These are phyloP conservation scores for Takashimella tepidaria DNA, from an alignment of 1,284 basidiomycete species.

Conservation along the genomic window DNA sequence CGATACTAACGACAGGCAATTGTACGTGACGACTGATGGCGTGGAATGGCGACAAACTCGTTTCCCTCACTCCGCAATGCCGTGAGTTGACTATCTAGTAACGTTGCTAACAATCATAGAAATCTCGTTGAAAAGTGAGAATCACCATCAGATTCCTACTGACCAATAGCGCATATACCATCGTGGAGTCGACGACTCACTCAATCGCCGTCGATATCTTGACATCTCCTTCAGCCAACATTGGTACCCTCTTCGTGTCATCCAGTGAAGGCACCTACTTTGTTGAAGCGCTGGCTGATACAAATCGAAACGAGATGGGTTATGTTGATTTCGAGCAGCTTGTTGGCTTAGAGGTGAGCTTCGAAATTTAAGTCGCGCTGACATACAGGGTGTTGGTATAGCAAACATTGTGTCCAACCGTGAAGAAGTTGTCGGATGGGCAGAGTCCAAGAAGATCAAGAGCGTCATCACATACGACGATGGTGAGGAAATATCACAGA, in stretches of 20 bases:
- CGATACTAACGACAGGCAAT: slow-evolving; percentile 48
- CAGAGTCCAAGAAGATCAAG: slow-evolving; percentile 62
- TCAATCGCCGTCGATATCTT: slow-evolving; percentile 92
- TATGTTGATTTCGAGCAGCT: slow-evolving; percentile 92
- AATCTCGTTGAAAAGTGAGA: slow-evolving; percentile 27
- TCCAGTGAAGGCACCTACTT: slow-evolving; percentile 94
- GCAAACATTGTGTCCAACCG: slow-evolving; percentile 82
- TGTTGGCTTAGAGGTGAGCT: slow-evolving; percentile 72
- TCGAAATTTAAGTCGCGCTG: background rate
- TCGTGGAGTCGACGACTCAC: slow-evolving; percentile 87
- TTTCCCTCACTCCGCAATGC: slow-evolving; percentile 47
- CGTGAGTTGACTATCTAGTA: slow-evolving; percentile 14
- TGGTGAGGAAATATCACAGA: slow-evolving; percentile 50
- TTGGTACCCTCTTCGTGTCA: slow-evolving; percentile 89
- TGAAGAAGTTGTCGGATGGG: slow-evolving; percentile 67
- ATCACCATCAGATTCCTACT: background rate
- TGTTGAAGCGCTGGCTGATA: slow-evolving; percentile 82
- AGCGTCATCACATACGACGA: slow-evolving; percentile 88
- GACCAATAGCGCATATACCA: slow-evolving; percentile 74
- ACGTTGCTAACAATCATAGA: background rate
- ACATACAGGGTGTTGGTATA: slow-evolving; percentile 67
- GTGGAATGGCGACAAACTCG: slow-evolving; percentile 58
- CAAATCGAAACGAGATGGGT: slow-evolving; percentile 79
- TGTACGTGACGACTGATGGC: slow-evolving; percentile 79
- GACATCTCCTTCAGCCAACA: slow-evolving; percentile 62